These are phyloP conservation scores for Sungouiella blattae DNA, from an alignment of 805 yeast species.

Conservation along the genomic window DNA sequence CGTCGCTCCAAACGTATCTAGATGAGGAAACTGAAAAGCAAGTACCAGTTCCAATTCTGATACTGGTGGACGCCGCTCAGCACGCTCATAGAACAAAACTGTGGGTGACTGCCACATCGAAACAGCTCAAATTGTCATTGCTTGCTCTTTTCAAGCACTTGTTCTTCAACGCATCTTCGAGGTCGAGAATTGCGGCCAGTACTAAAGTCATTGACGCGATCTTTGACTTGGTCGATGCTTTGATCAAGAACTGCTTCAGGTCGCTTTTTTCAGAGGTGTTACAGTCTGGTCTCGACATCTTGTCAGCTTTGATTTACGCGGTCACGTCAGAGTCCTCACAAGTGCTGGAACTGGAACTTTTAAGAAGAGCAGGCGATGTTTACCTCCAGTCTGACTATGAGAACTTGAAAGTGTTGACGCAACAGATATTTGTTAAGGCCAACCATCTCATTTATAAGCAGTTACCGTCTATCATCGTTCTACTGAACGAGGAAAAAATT, in stretches of 20 bases:
- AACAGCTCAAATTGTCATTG: constrained; percentile 34
- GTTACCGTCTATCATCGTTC: constrained; percentile 20
- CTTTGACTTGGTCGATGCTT: constrained; percentile 18
- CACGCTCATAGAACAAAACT: constrained; percentile 18
- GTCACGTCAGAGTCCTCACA: background rate
- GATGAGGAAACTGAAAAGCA: background rate
- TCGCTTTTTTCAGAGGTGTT: constrained; percentile 30
- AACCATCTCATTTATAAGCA: constrained; percentile 25
- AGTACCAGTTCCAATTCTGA: constrained; percentile 1
- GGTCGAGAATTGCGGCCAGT: constrained; percentile 21
- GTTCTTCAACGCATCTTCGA: constrained; percentile 15
- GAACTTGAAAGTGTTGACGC: constrained; percentile 11
- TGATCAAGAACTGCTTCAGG: constrained; percentile 25
- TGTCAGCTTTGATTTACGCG: constrained; percentile 20
- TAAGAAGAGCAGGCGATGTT: constrained; percentile 3
- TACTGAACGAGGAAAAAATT: constrained; percentile 34
- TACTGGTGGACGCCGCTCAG: constrained; percentile 4
- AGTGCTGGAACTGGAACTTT: constrained; percentile 6
- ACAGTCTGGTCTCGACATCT: constrained; percentile 28
- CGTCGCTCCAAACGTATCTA: constrained; percentile 3
- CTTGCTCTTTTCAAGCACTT: constrained; percentile 28
- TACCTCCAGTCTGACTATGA: constrained; percentile 6
- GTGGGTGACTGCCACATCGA: constrained; percentile 39
- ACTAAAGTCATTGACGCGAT: constrained; percentile 20
- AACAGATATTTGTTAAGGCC: constrained; percentile 19